A percentile compares a stretch with the other conserved stretches of the same genome.
These are phyloP conservation scores for Hyphopichia khmerensis DNA, from an alignment of 1,139 yeast species.

Conservation along the genomic window DNA sequence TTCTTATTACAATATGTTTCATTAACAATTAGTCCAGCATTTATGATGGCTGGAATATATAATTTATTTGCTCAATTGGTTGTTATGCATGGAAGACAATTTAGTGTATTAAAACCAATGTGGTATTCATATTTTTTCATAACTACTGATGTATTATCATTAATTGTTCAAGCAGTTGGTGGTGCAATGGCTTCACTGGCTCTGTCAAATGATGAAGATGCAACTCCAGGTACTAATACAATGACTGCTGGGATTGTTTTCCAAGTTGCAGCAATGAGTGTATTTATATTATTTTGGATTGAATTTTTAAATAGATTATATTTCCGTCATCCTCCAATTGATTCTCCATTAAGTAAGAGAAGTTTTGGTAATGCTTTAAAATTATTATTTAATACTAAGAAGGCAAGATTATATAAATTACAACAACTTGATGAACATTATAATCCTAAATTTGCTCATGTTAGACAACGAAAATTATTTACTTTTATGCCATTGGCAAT, in stretches of 20 bases:
- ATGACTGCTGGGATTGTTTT: constrained; percentile 83
- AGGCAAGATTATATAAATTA: constrained; percentile 21
- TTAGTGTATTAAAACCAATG: constrained; percentile 68
- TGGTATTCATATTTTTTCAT: constrained; percentile 71
- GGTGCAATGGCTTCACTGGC: constrained; percentile 74
- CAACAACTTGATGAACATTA: constrained; percentile 30
- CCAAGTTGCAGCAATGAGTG: constrained; percentile 73
- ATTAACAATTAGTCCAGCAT: constrained; percentile 82
- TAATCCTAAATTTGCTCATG: constrained; percentile 37
- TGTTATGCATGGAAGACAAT: constrained; percentile 64
- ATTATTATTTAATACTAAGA: constrained; percentile 26
- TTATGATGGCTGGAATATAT: constrained; percentile 86
- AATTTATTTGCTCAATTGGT: constrained; percentile 72
- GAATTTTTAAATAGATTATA: constrained; percentile 51
- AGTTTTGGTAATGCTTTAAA: constrained; percentile 27
- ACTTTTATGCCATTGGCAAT: constrained; percentile 51
- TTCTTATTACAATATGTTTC: constrained; percentile 68
- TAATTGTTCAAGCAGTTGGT: constrained; percentile 78
- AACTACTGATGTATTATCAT: constrained; percentile 63
- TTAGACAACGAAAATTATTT: constrained; percentile 44
- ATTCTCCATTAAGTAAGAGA: constrained; percentile 22
- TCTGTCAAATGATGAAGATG: constrained; percentile 30
- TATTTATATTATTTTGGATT: constrained; percentile 58
- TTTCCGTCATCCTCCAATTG: constrained; percentile 25
- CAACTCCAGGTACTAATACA: constrained; percentile 62